phyloP scores from a whole-genome alignment of 2,329 filamentous ascomycete species.

The Dothistroma septosporum region DNA sequence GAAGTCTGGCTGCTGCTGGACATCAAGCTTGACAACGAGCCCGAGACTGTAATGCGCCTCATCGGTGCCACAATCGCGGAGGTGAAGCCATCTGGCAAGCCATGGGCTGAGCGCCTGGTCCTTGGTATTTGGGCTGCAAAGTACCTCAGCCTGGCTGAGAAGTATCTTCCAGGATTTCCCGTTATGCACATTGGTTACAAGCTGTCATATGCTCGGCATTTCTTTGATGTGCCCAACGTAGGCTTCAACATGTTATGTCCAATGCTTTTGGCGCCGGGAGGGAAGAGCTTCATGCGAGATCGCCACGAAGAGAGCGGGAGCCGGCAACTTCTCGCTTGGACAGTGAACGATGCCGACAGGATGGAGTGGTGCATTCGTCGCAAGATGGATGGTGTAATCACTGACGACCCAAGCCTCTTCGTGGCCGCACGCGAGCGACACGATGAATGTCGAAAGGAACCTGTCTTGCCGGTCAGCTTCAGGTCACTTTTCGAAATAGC shows the following conservation, averaged over 20 bases:
- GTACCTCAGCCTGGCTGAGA: conserved; percentile 61
- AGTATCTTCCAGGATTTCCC: conserved; percentile 60
- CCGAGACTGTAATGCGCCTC: conserved; percentile 64
- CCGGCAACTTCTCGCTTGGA: conserved; percentile 73
- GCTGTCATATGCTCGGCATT: conserved; percentile 63
- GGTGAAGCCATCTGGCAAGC: conserved; percentile 30
- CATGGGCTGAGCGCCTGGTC: conserved; percentile 71
- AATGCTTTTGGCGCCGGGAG: conserved; percentile 64
- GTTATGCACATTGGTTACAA: conserved; percentile 67
- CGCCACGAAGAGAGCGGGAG: conserved; percentile 36
- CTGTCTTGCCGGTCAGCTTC: conserved; percentile 14
- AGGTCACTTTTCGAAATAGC: conserved; percentile 15
- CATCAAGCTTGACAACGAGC: conserved; percentile 76
- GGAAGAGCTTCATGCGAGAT: conserved; percentile 58
- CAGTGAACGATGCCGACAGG: conserved; percentile 70
- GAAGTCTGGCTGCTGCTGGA: conserved; percentile 79
- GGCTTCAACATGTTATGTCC: conserved; percentile 74
- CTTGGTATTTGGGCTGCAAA: conserved; percentile 79
- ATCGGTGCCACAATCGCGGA: conserved; percentile 60
- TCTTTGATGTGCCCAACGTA: conserved; percentile 63
- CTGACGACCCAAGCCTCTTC: conserved; percentile 72
- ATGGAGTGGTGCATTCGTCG: conserved; percentile 77
- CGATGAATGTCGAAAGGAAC: conserved; percentile 32
- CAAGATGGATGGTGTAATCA: conserved; percentile 74
- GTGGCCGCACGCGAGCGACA: conserved; percentile 54